phyloP scores from a whole-genome alignment of 1,284 basidiomycete species.

The Fomitopsis betulina region DNA sequence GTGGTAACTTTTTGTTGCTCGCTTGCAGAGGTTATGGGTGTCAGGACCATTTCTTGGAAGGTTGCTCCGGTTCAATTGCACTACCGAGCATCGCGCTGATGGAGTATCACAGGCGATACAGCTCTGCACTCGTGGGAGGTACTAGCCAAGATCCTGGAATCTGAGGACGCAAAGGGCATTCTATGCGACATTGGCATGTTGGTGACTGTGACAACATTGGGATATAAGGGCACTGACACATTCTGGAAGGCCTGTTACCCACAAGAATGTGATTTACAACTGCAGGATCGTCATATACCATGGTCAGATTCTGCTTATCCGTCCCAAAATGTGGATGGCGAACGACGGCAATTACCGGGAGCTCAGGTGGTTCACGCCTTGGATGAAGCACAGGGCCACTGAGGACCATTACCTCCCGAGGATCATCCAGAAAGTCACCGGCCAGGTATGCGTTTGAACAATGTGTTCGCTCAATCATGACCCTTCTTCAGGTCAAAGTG shows the following conservation, averaged over 20 bases:
- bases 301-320: slow-evolving; percentile 85
- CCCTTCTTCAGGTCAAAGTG: slow-evolving; percentile 62
- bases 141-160: slow-evolving; percentile 80
- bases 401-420: slow-evolving; percentile 90
- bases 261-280: slow-evolving; percentile 98
- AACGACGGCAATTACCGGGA: slow-evolving; percentile 99
- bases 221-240: not conserved
- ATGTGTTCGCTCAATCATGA: too few species aligned
- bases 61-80: slow-evolving; percentile 29
- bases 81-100: not conserved
- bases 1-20: not conserved
- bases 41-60: slow-evolving; percentile 90
- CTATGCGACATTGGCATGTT: slow-evolving; percentile 94
- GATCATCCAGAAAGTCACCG: slow-evolving; percentile 82
- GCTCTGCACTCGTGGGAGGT: slow-evolving; percentile 97
- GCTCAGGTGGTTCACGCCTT: slow-evolving; percentile 94
- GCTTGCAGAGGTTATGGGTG: slow-evolving; percentile 83
- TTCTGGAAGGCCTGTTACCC: slow-evolving; percentile 80
- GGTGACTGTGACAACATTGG: slow-evolving; percentile 24
- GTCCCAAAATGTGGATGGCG: slow-evolving; percentile 99
- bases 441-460: slow-evolving; percentile 55
- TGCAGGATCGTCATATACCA: slow-evolving; percentile 89
- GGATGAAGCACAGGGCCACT: slow-evolving; percentile 83
- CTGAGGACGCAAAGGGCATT: slow-evolving; percentile 73
- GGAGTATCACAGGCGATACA: slow-evolving; percentile 69